Conservation (phyloP, 306 rosid species). For the Quercus dentata region DNA sequence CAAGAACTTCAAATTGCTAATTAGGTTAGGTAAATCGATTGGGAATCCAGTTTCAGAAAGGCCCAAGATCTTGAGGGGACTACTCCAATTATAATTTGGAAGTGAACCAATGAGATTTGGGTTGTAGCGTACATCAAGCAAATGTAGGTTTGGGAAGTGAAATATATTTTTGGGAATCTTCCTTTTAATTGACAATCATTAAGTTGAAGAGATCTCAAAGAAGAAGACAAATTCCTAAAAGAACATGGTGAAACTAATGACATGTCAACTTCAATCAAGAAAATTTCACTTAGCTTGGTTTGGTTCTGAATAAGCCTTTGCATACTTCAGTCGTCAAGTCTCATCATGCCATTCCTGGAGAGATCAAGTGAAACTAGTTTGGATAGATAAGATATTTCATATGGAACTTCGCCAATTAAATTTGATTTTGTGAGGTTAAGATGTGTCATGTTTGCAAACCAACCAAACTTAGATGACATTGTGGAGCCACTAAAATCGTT, state of each 20-base stretch:
- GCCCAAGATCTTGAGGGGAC: background rate
- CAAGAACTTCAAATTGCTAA: too few species aligned
- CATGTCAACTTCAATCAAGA: background rate
- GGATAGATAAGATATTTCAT: conserved; percentile 1
- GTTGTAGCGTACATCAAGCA: background rate
- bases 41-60: background rate
- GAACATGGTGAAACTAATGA: too few species aligned
- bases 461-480: too few species aligned
- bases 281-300: background rate
- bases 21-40: too few species aligned
- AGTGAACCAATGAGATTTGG: background rate
- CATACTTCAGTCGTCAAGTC: background rate
- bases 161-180: background rate
- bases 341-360: background rate
- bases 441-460: background rate
- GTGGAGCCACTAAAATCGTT: too few species aligned
- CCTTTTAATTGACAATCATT: too few species aligned
- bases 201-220: too few species aligned
- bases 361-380: conserved; percentile 1
- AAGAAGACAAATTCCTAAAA: too few species aligned
- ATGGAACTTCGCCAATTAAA: conserved; percentile 5
- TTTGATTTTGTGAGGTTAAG: background rate
- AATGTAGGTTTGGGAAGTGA: background rate
- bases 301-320: background rate
- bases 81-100: background rate